Evolutionary conservation across 2,329 filamentous ascomycete genomes (phyloP).

Genomic region (Pseudocercospora eumusae): DNA sequence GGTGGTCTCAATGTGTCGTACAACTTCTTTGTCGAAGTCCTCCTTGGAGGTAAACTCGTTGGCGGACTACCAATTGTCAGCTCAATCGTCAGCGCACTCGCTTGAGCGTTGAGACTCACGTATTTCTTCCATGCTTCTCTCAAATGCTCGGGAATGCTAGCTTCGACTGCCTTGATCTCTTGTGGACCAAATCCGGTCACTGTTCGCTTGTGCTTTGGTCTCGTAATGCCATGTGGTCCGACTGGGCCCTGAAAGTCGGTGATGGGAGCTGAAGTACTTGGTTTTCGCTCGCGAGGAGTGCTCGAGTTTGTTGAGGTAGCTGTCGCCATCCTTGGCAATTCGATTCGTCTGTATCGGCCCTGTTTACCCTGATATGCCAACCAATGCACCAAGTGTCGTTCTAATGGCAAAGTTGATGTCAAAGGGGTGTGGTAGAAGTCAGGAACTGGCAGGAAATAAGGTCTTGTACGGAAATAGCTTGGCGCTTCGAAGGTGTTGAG

Average conservation of each 20-base stretch:
- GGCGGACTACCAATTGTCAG: conserved; percentile 54
- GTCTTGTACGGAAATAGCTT: background rate
- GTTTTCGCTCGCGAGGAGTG: conserved; percentile 69
- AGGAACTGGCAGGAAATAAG: background rate
- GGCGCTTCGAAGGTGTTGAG: background rate
- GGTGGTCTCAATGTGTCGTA: conserved; percentile 94
- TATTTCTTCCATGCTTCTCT: conserved; percentile 71
- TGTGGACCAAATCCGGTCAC: conserved; percentile 86
- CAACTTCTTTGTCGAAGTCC: conserved; percentile 79
- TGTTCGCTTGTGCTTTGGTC: conserved; percentile 97
- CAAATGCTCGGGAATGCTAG: conserved; percentile 84
- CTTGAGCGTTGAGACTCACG: conserved; percentile 44
- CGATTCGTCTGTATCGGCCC: background rate
- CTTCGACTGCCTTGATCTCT: conserved; percentile 93
- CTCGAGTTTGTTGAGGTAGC: conserved; percentile 35
- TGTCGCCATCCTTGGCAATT: background rate
- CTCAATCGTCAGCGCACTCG: background rate
- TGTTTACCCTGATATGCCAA: background rate
- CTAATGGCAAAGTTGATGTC: conserved; percentile 5
- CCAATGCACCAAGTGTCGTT: conserved; percentile 6
- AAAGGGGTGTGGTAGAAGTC: background rate
- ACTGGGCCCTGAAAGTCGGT: conserved; percentile 83
- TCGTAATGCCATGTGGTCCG: conserved; percentile 74
- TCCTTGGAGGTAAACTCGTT: conserved; percentile 75
- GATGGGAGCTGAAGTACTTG: conserved; percentile 79